Conservation (phyloP, 805 yeast species). For the Metschnikowia picachoensis region DNA sequence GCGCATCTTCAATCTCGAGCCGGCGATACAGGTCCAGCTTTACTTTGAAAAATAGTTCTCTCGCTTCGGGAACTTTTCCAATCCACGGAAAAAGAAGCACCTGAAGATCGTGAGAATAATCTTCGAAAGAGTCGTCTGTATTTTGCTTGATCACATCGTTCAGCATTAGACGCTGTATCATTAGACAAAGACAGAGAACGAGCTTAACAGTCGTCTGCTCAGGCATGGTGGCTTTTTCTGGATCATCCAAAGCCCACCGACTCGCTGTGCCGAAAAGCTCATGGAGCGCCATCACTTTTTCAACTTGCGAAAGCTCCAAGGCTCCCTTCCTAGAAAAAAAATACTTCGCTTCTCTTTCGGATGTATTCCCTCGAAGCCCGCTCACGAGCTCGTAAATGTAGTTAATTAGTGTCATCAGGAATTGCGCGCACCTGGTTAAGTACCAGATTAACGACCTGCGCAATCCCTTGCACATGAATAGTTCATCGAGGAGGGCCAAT, state of each 20-base stretch:
- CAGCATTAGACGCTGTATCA: slow-evolving; percentile 52
- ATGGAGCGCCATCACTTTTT: slow-evolving; percentile 63
- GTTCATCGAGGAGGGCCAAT: slow-evolving; percentile 59
- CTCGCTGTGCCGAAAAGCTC: slow-evolving; percentile 58
- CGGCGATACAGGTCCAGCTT: slow-evolving; percentile 17
- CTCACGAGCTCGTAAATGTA: slow-evolving; percentile 59
- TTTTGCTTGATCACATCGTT: slow-evolving; percentile 40
- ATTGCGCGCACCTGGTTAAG: slow-evolving; percentile 53
- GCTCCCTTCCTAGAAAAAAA: slow-evolving; percentile 56
- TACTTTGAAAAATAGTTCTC: slow-evolving; percentile 47
- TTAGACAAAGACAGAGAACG: slow-evolving; percentile 55
- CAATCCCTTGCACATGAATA: slow-evolving; percentile 64
- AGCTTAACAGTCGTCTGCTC: slow-evolving; percentile 31
- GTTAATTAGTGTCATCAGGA: slow-evolving; percentile 53
- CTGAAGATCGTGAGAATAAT: slow-evolving; percentile 57
- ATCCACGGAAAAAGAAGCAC: slow-evolving; percentile 63
- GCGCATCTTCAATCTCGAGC: not conserved
- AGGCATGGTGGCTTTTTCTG: slow-evolving; percentile 11
- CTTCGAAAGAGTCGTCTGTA: slow-evolving; percentile 35
- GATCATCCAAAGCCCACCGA: slow-evolving; percentile 30
- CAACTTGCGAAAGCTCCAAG: slow-evolving; percentile 53
- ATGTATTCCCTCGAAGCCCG: slow-evolving; percentile 50
- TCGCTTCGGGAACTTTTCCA: slow-evolving; percentile 58
- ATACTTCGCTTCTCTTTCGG: slow-evolving; percentile 21
- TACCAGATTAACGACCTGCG: slow-evolving; percentile 66